These are phyloP conservation scores for Iris pallida DNA, from an alignment of 116 monocot species.

Conservation along the genomic window DNA sequence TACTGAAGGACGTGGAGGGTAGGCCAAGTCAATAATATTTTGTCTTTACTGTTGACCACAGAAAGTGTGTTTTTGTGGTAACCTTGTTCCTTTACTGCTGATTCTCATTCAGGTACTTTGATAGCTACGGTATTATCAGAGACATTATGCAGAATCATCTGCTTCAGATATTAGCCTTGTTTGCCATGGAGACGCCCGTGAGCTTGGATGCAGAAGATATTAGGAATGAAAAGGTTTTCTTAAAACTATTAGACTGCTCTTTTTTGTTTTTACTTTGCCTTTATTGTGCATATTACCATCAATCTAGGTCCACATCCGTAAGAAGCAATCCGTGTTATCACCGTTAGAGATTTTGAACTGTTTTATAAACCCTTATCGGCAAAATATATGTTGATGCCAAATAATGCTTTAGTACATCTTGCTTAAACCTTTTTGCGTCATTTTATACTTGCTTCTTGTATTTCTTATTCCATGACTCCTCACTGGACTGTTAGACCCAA, in stretches of 20 bases:
- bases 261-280: too few relatives aligned
- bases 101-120: conserved; percentile 67
- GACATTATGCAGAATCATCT: conserved; percentile 99
- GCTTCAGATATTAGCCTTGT: conserved; percentile 91
- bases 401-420: too few relatives aligned
- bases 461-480: too few relatives aligned
- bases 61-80: background rate
- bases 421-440: too few relatives aligned
- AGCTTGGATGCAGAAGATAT: conserved; percentile 95
- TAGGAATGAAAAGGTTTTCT: conserved; percentile 83
- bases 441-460: too few relatives aligned
- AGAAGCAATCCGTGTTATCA: background rate
- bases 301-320: too few relatives aligned
- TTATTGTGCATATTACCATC: too few relatives aligned
- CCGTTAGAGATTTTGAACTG: background rate
- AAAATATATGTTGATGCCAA: too few relatives aligned
- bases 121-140: conserved; percentile 86
- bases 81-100: background rate
- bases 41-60: background rate
- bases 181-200: conserved; percentile 98
- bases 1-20: conserved; percentile 99
- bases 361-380: background rate
- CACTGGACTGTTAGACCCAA: too few relatives aligned
- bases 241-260: too few relatives aligned
- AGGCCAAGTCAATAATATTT: conserved; percentile 6